Evolutionary conservation across 2,329 filamentous ascomycete genomes (phyloP), one percentile per base, ranked within the genome.

Genomic region (Aureobasidium sp.): DNA sequence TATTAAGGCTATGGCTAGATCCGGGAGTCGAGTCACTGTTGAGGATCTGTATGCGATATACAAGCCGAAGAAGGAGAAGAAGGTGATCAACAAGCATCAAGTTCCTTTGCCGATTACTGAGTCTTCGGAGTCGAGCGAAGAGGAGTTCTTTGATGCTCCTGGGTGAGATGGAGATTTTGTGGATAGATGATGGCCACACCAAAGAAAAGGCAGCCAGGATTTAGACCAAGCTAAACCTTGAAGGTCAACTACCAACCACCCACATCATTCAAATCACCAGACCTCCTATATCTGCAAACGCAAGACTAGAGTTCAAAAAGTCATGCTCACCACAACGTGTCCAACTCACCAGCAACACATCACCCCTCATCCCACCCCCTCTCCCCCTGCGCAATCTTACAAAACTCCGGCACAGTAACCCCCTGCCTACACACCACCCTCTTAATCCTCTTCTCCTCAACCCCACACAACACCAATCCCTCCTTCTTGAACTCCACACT

Each of bases 1-100:
- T 25, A 62, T 78, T 17, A 79, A 79, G 59, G 69, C 70, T 7
- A 58, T 48, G 53, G 44, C 55, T 31, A 8, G 41, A 29, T 25
- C 52, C n/a, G 42, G 44, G 1, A 45, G 31, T 2, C 29, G 41
- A 22, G 36, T 42, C 5, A 20, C 9, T 42, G 37, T 42, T 8
- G 51, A 37, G 2, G 41, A 41, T 17, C 1, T 63, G 25, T 58
- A 63, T 59, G 53, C 53, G 6, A 45, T 17, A 4, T 59, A 51
- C 22, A 63, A 63, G 20, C 62, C 62, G 11, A n/a, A 48, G 8
- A 61, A 44, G 31, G 56, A 63, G 37, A 61, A 47, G 29, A 61
- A 53, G 37, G 25, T 39, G 1, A 17, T 42, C 17, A 44, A 55
- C 15, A 25, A 45, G 36, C 20, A 27, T n/a, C 29, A 31, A 29